Evolutionary conservation across 768 basidiomycete species (phyloP).

Genomic region (Mycena floridula): DNA sequence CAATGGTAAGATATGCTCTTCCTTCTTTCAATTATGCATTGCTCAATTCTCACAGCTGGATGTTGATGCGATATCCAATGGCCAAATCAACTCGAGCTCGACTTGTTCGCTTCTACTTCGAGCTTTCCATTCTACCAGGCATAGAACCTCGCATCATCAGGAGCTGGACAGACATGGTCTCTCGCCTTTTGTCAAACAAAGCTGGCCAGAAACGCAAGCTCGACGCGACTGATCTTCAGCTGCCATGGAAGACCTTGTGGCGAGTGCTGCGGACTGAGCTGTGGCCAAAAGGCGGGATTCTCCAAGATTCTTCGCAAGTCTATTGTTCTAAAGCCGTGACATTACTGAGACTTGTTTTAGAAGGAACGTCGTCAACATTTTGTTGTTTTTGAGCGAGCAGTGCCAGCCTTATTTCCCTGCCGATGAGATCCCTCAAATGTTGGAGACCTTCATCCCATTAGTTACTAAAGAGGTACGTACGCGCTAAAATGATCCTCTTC

Average conservation of each 20-base stretch:
- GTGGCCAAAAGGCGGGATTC: constrained; percentile 61
- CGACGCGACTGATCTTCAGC: constrained; percentile 56
- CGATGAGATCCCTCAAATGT: constrained; percentile 62
- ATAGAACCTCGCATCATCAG: constrained; percentile 66
- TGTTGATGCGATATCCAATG: constrained; percentile 77
- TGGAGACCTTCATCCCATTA: constrained; percentile 63
- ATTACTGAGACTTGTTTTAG: constrained; percentile 20
- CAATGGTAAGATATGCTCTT: constrained; percentile 52
- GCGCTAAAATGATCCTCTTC: background rate
- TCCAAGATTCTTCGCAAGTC: constrained; percentile 53
- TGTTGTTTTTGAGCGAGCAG: constrained; percentile 68
- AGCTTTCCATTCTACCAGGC: constrained; percentile 71
- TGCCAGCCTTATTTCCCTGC: constrained; percentile 67
- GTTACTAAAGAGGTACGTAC: constrained; percentile 62
- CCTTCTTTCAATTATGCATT: too few species aligned
- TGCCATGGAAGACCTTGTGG: constrained; percentile 79
- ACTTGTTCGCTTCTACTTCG: constrained; percentile 72
- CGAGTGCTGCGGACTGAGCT: constrained; percentile 64
- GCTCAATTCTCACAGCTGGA: constrained; percentile 46
- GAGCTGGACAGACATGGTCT: constrained; percentile 75
- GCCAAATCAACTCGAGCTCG: constrained; percentile 61
- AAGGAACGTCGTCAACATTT: constrained; percentile 63
- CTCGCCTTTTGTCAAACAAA: constrained; percentile 63
- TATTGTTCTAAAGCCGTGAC: constrained; percentile 2
- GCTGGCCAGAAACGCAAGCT: constrained; percentile 61